phyloP scores from a whole-genome alignment of 768 basidiomycete genomes.

The Boletellus ananiceps region DNA sequence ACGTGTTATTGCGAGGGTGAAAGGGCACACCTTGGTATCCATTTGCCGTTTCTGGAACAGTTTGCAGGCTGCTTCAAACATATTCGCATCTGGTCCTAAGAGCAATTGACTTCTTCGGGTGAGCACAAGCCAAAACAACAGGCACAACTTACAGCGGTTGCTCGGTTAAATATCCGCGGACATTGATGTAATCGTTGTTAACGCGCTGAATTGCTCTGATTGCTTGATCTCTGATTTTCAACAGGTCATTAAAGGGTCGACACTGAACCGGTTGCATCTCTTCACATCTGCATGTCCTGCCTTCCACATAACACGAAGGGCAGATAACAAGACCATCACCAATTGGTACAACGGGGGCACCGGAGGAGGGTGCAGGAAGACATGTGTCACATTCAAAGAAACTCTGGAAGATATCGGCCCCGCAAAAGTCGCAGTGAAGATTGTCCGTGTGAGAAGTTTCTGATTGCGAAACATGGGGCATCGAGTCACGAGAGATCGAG shows the following conservation, averaged over 20 bases:
- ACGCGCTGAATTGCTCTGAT: slow-evolving; percentile 24
- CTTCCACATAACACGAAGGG: slow-evolving; percentile 71
- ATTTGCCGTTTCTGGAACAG: slow-evolving; percentile 19
- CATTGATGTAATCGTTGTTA: slow-evolving; percentile 7
- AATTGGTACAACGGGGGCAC: slow-evolving; percentile 14
- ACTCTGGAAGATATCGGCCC: slow-evolving; percentile 75
- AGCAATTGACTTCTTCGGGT: slow-evolving; percentile 20
- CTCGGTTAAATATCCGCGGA: slow-evolving; percentile 12
- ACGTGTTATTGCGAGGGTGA: not conserved
- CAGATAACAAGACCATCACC: slow-evolving; percentile 56
- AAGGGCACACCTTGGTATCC: slow-evolving; percentile 12
- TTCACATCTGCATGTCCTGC: slow-evolving; percentile 63
- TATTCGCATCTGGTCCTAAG: slow-evolving; percentile 19
- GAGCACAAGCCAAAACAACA: slow-evolving; percentile 4
- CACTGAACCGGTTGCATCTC: slow-evolving; percentile 60
- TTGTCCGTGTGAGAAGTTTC: slow-evolving; percentile 20
- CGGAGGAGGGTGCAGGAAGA: slow-evolving; percentile 20
- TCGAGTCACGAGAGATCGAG: slow-evolving; percentile 36
- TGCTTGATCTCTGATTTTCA: slow-evolving; percentile 40
- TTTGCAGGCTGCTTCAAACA: slow-evolving; percentile 33
- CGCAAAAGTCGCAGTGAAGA: slow-evolving; percentile 73
- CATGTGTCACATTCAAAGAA: slow-evolving; percentile 69
- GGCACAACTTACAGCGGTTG: slow-evolving; percentile 20
- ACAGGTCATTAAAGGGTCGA: slow-evolving; percentile 44
- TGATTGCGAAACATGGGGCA: slow-evolving; percentile 30